A percentile compares a stretch with the other conserved stretches of the same genome.
Conservation (phyloP, 2,329 filamentous ascomycete genomes). For the Xylariaceae sp. region DNA sequence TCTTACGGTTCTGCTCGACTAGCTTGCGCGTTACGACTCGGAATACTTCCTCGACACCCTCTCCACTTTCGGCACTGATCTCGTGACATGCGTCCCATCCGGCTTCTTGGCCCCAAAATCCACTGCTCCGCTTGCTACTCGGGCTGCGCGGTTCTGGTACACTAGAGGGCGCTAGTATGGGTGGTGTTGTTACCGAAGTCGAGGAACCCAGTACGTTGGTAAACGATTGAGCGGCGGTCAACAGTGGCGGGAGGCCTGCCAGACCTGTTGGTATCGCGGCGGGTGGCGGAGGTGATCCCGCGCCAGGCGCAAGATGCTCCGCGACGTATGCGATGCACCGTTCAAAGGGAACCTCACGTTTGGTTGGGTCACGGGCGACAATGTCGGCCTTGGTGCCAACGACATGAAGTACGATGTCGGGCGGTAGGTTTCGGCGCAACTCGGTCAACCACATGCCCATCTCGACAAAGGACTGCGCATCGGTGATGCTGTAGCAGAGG, state of each 20-base stretch:
- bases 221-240: slow-evolving; percentile 28
- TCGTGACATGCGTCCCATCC: slow-evolving; percentile 98
- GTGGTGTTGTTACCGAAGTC: slow-evolving; percentile 25
- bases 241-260: slow-evolving; percentile 24
- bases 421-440: slow-evolving; percentile 69
- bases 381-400: slow-evolving; percentile 93
- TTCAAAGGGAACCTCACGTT: slow-evolving; percentile 85
- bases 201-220: slow-evolving; percentile 17
- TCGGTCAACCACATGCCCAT: slow-evolving; percentile 91
- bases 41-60: slow-evolving; percentile 96
- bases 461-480: slow-evolving; percentile 76
- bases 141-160: slow-evolving; percentile 51
- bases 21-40: slow-evolving; percentile 60
- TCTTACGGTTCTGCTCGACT: slow-evolving; percentile 58
- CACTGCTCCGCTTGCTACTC: slow-evolving; percentile 61
- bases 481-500: slow-evolving; percentile 90
- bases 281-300: slow-evolving; percentile 60
- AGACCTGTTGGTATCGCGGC: slow-evolving; percentile 45
- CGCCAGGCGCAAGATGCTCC: slow-evolving; percentile 74
- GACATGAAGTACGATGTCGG: slow-evolving; percentile 83
- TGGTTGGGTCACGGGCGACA: slow-evolving; percentile 73
- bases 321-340: slow-evolving; percentile 93
- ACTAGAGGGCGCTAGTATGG: slow-evolving; percentile 33
- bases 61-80: slow-evolving; percentile 87
- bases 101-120: slow-evolving; percentile 86